Evolutionary conservation across 2,329 filamentous ascomycete species (phyloP), one percentile per base, ranked within the genome.

Genomic region (Pseudocercospora cruenta): DNA sequence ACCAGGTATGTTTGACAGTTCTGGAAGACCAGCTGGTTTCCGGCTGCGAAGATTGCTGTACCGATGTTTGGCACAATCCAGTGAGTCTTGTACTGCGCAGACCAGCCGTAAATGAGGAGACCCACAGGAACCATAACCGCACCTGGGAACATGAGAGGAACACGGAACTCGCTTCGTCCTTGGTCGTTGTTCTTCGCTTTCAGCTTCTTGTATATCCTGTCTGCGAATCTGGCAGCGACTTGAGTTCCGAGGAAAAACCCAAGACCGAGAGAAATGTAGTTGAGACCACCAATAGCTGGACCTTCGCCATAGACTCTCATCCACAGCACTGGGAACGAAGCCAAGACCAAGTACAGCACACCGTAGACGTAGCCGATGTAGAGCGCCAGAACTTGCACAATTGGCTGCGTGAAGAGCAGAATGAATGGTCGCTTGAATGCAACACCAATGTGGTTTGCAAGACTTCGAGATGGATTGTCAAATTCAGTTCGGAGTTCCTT

Each of bases 1-100:
- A 90, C 84, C 1, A 90, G 81, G 70, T 90, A 90, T 2, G 86
- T 87, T 59, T 88, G 85, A 51, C 86, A 83, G 33, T 85, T 85
- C 74, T 86, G 85, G 67, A 88, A 90, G 0, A 82, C 80, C 0
- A 86, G 80, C 55, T 88, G 84, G 61, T 86, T 82, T 0, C 86
- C 87, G 0, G 82, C 76, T 0, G 85, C 84, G 19, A 88, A 84
- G 3, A 87, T 79, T 0, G 80, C 79, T 1, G 86, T 84, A 1
- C 87, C 88, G 39, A 89, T 80, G 65, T 89, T 87, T 0, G 87
- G 86, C 4, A 87, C 79, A 53, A 89, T 85, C 85, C 86, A 89
- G 71, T 87, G 85, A 2, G 80, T 77, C 0, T 80, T 73, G 33
- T 82, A 78, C 58, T 88, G 79, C 0, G 86, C 86, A 1, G 82